Conservation (phyloP, 2,329 filamentous ascomycete species). For the Neurospora sp. region DNA sequence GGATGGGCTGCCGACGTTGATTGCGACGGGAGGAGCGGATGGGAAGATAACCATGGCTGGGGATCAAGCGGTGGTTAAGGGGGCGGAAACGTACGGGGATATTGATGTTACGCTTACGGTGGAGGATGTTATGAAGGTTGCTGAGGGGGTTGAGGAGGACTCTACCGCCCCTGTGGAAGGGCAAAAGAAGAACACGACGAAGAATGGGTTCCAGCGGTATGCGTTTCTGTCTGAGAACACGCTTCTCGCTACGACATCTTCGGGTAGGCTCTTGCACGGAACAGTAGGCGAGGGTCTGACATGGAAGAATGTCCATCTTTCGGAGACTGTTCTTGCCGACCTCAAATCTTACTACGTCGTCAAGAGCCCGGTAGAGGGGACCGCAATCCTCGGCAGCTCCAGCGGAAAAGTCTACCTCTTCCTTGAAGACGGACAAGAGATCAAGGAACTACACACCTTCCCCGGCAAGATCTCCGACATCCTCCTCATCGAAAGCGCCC, state of each 20-base stretch:
- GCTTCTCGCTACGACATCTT: conserved; percentile 48
- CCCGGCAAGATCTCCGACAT: conserved; percentile 42
- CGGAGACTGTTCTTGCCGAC: conserved; percentile 25
- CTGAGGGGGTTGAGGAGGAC: conserved; percentile 9
- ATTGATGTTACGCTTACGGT: conserved; percentile 15
- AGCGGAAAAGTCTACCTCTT: conserved; percentile 39
- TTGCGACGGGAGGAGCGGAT: conserved; percentile 80
- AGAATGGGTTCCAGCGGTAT: conserved; percentile 49
- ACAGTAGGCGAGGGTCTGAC: conserved; percentile 21
- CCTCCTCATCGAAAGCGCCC: conserved; percentile 25
- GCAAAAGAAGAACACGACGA: conserved; percentile 24
- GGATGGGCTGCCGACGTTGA: conserved; percentile 26
- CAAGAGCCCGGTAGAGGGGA: conserved; percentile 26
- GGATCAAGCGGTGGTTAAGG: not conserved
- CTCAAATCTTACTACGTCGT: conserved; percentile 39
- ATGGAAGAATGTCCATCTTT: conserved; percentile 34
- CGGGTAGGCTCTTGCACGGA: conserved; percentile 47
- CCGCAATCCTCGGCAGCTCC: conserved; percentile 39
- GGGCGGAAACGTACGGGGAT: conserved; percentile 3
- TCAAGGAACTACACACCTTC: conserved; percentile 29
- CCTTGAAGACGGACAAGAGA: conserved; percentile 13
- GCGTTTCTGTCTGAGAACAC: conserved; percentile 45
- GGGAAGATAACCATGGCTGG: conserved; percentile 47
- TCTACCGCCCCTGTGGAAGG: conserved; percentile 3
- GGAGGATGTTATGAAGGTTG: conserved; percentile 21